Base-by-base conservation (phyloP, 768 basidiomycete genomes). In the Auriculariales sp. region DNA sequence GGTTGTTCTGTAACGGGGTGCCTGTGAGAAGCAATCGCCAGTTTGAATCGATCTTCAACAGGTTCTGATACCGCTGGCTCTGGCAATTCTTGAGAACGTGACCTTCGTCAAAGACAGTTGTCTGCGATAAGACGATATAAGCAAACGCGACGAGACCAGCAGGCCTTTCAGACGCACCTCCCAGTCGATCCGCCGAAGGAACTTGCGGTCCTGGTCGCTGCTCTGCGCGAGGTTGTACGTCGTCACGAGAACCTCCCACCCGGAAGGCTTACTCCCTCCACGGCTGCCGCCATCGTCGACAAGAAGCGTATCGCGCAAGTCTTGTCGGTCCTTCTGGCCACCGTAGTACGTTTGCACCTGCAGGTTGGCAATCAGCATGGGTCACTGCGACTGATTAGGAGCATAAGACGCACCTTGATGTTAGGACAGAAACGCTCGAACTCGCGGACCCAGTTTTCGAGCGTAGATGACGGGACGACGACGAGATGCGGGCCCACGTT, bases 381-480 rank as follows among this genome's bases (percentile, higher is more conserved):
- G n/a, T n/a, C n/a, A n/a, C n/a, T n/a, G n/a, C n/a, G n/a, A n/a
- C n/a, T n/a, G n/a, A n/a, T n/a, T n/a, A n/a, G n/a, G n/a, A n/a
- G n/a, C n/a, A n/a, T n/a, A n/a, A n/a, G n/a, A n/a, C n/a, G n/a
- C n/a, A n/a, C 78, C 15, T 77, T 72, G 61, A 99, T 82, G 4
- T 73, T 72, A 4, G 92, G 92, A 2, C 86, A 86, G 59, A 99
- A 99, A 29, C 81, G 79, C 24, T 79, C 76, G 60, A 99, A 98
- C 66, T 99, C 95, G 56, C 95, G 77, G 63, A 90, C 86, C 95
- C 95, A 99, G 59, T 99, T 99, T 64, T 99, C 95, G 24, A 98
- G 69, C 0, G 93, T 97, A 3, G 94, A 98, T 3, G 94, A 97
- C 83, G 95, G 95, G 9, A 99, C 95, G 56, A 98, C 79, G 47